phyloP scores from a whole-genome alignment of 2,329 filamentous ascomycete genomes.

The Fusarium agapanthi region DNA sequence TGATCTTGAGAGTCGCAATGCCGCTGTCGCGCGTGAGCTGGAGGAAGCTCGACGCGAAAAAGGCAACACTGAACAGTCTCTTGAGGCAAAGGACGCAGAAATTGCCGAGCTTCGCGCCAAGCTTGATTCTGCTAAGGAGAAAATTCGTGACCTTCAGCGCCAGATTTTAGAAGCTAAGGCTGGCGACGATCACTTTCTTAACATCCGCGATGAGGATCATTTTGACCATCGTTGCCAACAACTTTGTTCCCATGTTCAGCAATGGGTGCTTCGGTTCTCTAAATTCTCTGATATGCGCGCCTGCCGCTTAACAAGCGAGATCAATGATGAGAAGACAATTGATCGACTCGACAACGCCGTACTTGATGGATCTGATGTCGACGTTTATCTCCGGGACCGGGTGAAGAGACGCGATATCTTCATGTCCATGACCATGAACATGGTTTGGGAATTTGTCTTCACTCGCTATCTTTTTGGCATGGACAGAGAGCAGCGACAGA shows the following conservation, averaged over 20 bases:
- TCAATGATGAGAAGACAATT: slow-evolving; percentile 91
- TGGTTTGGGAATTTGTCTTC: slow-evolving; percentile 99
- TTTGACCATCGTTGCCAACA: slow-evolving; percentile 94
- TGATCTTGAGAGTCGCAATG: slow-evolving; percentile 72
- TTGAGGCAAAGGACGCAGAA: slow-evolving; percentile 86
- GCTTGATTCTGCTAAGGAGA: slow-evolving; percentile 74
- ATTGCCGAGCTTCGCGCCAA: slow-evolving; percentile 81
- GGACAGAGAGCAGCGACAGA: slow-evolving; percentile 97
- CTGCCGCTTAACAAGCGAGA: slow-evolving; percentile 82
- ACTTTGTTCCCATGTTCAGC: slow-evolving; percentile 93
- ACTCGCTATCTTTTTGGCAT: slow-evolving; percentile 98
- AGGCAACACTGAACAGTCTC: slow-evolving; percentile 66
- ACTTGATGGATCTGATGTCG: slow-evolving; percentile 92
- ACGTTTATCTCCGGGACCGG: slow-evolving; percentile 86
- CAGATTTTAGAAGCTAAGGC: slow-evolving; percentile 68
- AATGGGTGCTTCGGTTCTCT: slow-evolving; percentile 97
- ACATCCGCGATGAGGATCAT: slow-evolving; percentile 88
- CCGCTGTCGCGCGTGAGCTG: slow-evolving; percentile 73
- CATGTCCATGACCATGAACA: slow-evolving; percentile 98
- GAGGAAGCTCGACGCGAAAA: slow-evolving; percentile 73
- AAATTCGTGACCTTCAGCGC: slow-evolving; percentile 61
- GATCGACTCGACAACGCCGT: slow-evolving; percentile 94
- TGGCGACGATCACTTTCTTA: slow-evolving; percentile 77
- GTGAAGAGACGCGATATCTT: slow-evolving; percentile 91
- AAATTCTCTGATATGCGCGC: slow-evolving; percentile 95